phyloP scores from a whole-genome alignment of 2,329 filamentous ascomycete genomes.

The Lecanicillium sp. region DNA sequence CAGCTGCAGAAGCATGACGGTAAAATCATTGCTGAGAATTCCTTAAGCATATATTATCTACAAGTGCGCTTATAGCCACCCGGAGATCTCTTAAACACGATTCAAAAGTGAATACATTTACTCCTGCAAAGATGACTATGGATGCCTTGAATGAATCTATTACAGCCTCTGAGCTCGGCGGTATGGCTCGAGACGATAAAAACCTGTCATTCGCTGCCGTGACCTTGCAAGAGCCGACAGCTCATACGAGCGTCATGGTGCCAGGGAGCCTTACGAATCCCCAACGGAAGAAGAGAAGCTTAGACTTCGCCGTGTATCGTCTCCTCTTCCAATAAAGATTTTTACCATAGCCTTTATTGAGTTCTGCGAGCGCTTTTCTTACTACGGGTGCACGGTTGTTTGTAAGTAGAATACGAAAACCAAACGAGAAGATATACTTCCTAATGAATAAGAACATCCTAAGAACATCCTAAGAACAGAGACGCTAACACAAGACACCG shows the following conservation, averaged over 20 bases:
- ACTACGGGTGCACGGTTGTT: constrained; percentile 58
- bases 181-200: constrained; percentile 11
- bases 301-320: constrained; percentile 45
- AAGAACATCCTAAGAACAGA: not conserved
- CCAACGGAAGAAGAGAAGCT: constrained; percentile 43
- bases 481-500: too few species aligned
- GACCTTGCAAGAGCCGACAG: not conserved
- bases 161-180: constrained; percentile 8
- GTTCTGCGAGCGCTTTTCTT: constrained; percentile 64
- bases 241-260: not conserved
- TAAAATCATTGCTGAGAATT: too few species aligned
- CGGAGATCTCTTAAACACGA: too few species aligned
- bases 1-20: too few species aligned
- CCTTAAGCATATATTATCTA: too few species aligned
- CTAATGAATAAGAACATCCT: too few species aligned
- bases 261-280: constrained; percentile 12
- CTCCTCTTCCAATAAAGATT: constrained; percentile 48
- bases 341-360: constrained; percentile 61
- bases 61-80: too few species aligned
- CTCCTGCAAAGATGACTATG: constrained; percentile 1
- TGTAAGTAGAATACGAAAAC: too few species aligned
- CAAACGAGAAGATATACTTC: too few species aligned
- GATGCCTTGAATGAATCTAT: constrained; percentile 21
- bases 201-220: constrained; percentile 4
- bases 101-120: too few species aligned